Percentiles rank a stretch among this genome's conserved stretches.
phyloP scores from a whole-genome alignment of 768 basidiomycete species.

The Tubosaeta sp. region DNA sequence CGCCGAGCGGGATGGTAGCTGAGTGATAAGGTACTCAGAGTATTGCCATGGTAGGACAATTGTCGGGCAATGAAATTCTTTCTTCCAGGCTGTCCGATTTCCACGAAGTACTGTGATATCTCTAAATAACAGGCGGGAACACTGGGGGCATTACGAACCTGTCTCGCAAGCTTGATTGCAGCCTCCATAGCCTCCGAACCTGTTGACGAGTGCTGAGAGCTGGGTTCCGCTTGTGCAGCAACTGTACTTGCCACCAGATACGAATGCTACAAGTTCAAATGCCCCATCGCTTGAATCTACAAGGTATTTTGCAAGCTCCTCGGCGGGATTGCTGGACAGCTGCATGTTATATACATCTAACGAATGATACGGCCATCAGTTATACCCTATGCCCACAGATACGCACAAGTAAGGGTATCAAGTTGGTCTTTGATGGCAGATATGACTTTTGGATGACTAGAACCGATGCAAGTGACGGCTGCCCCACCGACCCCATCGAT shows the following conservation, averaged over 20 bases:
- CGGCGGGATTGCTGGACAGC: slow-evolving; percentile 75
- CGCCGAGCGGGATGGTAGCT: slow-evolving; percentile 65
- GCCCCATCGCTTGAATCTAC: slow-evolving; percentile 67
- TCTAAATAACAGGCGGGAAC: slow-evolving; percentile 7
- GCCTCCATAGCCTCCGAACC: slow-evolving; percentile 90
- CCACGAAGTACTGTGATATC: slow-evolving; percentile 56
- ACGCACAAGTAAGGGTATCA: slow-evolving; percentile 72
- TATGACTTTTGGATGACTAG: slow-evolving; percentile 65
- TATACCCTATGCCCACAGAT: not conserved
- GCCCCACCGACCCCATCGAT: slow-evolving; percentile 86
- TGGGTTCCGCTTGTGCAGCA: not conserved
- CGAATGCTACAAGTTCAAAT: slow-evolving; percentile 67
- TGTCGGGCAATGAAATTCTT: slow-evolving; percentile 75
- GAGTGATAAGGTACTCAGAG: slow-evolving; percentile 64
- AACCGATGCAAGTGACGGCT: slow-evolving; percentile 77
- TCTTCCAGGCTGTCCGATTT: slow-evolving; percentile 65
- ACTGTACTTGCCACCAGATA: slow-evolving; percentile 59
- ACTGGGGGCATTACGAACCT: slow-evolving; percentile 39
- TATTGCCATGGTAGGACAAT: slow-evolving; percentile 85
- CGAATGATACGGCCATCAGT: not conserved
- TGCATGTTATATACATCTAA: slow-evolving; percentile 88
- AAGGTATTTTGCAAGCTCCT: slow-evolving; percentile 66
- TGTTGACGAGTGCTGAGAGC: slow-evolving; percentile 25
- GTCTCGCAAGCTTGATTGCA: slow-evolving; percentile 76
- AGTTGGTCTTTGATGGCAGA: slow-evolving; percentile 77